Base-by-base conservation (phyloP, 495 filamentous ascomycete species). In the Penicillium ochrochloron region DNA sequence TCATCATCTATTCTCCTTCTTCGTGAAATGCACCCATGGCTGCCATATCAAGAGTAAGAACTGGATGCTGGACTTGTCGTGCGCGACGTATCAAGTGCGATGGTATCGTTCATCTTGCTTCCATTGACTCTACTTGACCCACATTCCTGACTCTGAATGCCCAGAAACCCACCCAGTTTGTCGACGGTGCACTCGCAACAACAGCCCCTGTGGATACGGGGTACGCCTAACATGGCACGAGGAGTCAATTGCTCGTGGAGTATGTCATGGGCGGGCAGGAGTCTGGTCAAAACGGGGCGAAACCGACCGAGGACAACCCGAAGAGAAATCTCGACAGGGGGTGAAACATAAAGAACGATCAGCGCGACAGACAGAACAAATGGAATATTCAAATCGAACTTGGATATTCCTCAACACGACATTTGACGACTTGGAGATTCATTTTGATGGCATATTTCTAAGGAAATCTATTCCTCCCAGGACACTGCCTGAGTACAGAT, bases 321-420 rank as follows among this genome's bases (percentile, higher is more conserved):
- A 7, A 37, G 33, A 19, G 27, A 52, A 52, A 52, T 52, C 23
- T 14, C 29, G 34, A 14, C 42, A 53, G 54, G 39, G 23, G 39
- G 15, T 15, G 15, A 19, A 42, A 6, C 12, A 19, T 11, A 34
- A 39, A 55, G 37, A 37, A 29, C 42, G 19, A 52, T 17, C 29
- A 23, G 15, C 19, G n/a, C 42, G 17, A 39, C 23, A n/a, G 4
- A 21, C 7, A 21, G 51, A 33, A n/a, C 23, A 52, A 8, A 44
- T 41, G 39, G 42, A 9, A 0, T 23, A 6, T 34, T 46, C 29
- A 11, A 29, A 51, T 31, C 62, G 11, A 19, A 11, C 25, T 33
- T 65, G 67, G 52, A 55, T 66, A 59, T 72, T 70, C 57, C 44
- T 74, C 52, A 74, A 72, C 44, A 72, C 67, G 2, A 70, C 67